phyloP scores from a whole-genome alignment of 352 stramenopile genomes.

The Phytophthora cryptogea region DNA sequence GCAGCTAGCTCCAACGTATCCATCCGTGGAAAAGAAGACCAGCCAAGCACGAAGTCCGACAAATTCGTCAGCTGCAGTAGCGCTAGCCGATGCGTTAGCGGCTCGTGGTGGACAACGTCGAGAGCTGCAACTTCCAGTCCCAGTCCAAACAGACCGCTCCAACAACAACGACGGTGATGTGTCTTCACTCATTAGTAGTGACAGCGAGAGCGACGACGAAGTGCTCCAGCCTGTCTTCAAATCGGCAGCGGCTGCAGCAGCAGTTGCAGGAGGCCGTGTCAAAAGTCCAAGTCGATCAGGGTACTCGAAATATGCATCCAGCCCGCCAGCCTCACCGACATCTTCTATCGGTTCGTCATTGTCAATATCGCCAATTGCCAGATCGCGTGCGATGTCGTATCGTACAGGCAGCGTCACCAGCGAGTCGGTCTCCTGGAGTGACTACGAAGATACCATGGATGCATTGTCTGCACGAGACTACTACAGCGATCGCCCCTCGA shows the following conservation, averaged over 20 bases:
- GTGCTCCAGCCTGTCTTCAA: slow-evolving; percentile 68
- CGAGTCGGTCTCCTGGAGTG: slow-evolving; percentile 36
- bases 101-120: slow-evolving; percentile 22
- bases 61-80: slow-evolving; percentile 20
- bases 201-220: slow-evolving; percentile 77
- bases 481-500: slow-evolving; percentile 34
- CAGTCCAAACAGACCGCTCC: slow-evolving; percentile 4
- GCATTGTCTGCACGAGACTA: slow-evolving; percentile 28
- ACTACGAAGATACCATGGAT: slow-evolving; percentile 34
- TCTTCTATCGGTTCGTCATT: slow-evolving; percentile 50
- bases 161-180: slow-evolving; percentile 62
- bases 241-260: slow-evolving; percentile 23
- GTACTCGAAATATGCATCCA: slow-evolving; percentile 43
- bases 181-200: slow-evolving; percentile 78
- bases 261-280: slow-evolving; percentile 8
- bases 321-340: slow-evolving; percentile 48
- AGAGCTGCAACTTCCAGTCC: slow-evolving; percentile 13
- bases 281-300: slow-evolving; percentile 18
- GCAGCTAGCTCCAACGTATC: slow-evolving; percentile 20
- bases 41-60: slow-evolving; percentile 30
- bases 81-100: slow-evolving; percentile 26
- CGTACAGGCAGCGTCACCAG: slow-evolving; percentile 42
- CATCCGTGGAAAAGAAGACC: slow-evolving; percentile 29
- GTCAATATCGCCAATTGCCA: slow-evolving; percentile 44
- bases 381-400: slow-evolving; percentile 21